Conservation (phyloP, 164 flowering plant species). For the Vitis amurensis region DNA sequence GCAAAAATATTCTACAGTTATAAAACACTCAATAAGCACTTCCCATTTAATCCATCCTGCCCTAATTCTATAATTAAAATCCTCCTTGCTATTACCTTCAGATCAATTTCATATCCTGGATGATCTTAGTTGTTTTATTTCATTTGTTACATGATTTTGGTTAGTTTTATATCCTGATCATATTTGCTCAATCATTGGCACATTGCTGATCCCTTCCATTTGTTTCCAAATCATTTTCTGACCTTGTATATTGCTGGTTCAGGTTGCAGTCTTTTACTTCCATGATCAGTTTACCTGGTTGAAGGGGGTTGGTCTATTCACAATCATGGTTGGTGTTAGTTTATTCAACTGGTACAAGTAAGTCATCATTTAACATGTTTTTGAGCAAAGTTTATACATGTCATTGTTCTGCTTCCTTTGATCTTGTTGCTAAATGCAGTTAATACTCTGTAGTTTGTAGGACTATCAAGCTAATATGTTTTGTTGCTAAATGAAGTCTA, state of each 20-base stretch:
- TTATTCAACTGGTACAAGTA: constrained; percentile 99
- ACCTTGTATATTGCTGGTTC: constrained; percentile 15
- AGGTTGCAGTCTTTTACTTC: constrained; percentile 98
- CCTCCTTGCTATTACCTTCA: too few species aligned
- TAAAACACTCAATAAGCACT: too few species aligned
- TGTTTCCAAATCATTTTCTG: not conserved
- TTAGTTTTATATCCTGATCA: not conserved
- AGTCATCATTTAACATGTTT: constrained; percentile 32
- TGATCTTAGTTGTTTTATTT: not conserved
- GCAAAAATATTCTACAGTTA: too few species aligned
- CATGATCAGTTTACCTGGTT: constrained; percentile 92
- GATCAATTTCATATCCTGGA: too few species aligned
- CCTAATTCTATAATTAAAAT: too few species aligned
- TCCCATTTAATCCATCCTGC: too few species aligned
- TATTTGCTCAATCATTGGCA: not conserved
- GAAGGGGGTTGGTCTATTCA: constrained; percentile 84
- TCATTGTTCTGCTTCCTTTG: not conserved
- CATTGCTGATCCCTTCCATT: not conserved
- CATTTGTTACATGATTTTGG: not conserved
- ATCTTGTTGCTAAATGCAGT: not conserved
- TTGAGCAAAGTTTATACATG: not conserved
- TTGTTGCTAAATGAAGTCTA: too few species aligned
- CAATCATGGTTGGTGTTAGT: constrained; percentile 89
- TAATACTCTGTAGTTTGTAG: too few species aligned
- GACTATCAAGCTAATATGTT: too few species aligned